These are phyloP conservation scores for Botrytis paeoniae DNA, from an alignment of 2,329 filamentous ascomycete species.

Conservation along the genomic window DNA sequence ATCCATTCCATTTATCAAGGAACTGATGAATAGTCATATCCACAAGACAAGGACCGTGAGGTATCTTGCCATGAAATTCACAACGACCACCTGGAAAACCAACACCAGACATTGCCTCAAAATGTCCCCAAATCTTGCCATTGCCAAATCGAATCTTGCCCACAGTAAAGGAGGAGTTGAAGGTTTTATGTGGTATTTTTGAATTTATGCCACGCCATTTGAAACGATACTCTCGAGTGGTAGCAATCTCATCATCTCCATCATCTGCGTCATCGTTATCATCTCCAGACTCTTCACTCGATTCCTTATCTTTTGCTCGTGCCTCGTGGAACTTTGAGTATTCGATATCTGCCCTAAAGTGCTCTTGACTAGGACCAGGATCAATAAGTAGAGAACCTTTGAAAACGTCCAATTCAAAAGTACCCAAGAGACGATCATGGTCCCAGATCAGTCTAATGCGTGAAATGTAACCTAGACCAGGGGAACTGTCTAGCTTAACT, in stretches of 20 bases:
- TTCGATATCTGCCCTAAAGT: conserved; percentile 9
- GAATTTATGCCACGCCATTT: conserved; percentile 9
- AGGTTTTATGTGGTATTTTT: not conserved
- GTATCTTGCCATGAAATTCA: conserved; percentile 12
- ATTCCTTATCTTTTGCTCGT: not conserved
- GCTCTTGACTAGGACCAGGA: conserved; percentile 7
- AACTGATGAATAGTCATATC: conserved; percentile 11
- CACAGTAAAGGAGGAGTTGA: not conserved
- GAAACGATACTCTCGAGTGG: not conserved
- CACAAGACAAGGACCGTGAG: conserved; percentile 4
- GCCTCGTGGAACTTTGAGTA: conserved; percentile 13
- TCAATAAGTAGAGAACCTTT: not conserved
- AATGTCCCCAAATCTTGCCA: conserved; percentile 6
- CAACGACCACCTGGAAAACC: not conserved
- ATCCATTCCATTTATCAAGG: conserved; percentile 9
- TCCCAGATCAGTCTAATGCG: conserved; percentile 13
- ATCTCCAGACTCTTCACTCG: conserved; percentile 1
- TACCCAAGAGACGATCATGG: conserved; percentile 8
- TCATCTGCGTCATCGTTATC: not conserved
- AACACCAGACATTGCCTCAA: conserved; percentile 8
- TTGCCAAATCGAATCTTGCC: conserved; percentile 11
- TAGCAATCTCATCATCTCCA: conserved; percentile 13
- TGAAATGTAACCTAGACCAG: not conserved
- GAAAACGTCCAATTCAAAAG: not conserved
- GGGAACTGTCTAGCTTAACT: not conserved